Conservation (phyloP, 352 stramenopile species). For the Phytophthora tentaculata region DNA sequence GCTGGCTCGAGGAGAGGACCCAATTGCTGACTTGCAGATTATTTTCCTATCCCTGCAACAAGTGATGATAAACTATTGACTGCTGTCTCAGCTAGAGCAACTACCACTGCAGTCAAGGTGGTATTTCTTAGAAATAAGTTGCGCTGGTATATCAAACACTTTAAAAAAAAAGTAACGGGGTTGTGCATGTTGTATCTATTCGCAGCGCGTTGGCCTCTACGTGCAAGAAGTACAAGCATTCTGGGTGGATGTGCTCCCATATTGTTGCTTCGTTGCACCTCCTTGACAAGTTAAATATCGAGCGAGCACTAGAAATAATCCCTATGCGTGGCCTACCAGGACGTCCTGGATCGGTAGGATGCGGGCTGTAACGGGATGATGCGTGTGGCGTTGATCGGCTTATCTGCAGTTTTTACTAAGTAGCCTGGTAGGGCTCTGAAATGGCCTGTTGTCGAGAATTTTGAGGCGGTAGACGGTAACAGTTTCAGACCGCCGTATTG, state of each 20-base stretch:
- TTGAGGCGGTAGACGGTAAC: neutral
- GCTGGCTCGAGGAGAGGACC: too few species aligned
- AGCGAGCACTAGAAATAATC: neutral
- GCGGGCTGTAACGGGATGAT: neutral
- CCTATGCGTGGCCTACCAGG: neutral
- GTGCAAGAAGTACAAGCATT: conserved; percentile 8
- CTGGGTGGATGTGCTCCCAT: conserved; percentile 3
- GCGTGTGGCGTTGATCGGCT: conserved; percentile 2
- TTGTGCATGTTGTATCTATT: conserved; percentile 1
- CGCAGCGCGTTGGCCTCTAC: neutral
- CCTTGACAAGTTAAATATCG: neutral
- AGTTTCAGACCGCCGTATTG: conserved; percentile 1
- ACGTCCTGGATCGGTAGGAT: neutral
- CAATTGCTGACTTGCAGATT: too few species aligned
- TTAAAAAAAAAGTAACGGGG: neutral
- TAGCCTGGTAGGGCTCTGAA: neutral
- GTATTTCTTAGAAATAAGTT: neutral
- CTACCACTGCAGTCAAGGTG: neutral
- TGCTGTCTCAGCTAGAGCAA: too few species aligned
- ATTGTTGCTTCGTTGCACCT: conserved; percentile 8
- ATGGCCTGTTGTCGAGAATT: conserved; percentile 13
- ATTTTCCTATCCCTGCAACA: too few species aligned
- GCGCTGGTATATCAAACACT: neutral
- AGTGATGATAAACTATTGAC: too few species aligned
- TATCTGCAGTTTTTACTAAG: conserved; percentile 1